Base-by-base conservation (phyloP, 2,329 filamentous ascomycete genomes). In the Sclerotinia borealis region DNA sequence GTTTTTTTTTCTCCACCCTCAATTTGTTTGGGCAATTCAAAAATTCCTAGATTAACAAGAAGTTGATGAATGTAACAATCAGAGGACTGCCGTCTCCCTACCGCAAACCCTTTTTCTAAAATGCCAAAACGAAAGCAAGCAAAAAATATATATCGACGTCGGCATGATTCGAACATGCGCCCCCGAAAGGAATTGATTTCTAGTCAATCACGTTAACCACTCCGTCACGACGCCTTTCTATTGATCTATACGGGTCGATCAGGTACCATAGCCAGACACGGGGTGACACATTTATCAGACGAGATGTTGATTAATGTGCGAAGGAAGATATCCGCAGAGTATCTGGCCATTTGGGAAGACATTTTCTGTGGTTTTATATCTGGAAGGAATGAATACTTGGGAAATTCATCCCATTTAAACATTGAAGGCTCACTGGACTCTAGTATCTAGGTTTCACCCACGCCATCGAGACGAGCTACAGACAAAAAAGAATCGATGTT, bases 181-280 rank as follows among this genome's bases (percentile, higher is more conserved):
- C 52, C 52, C 52, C 52, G 52, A 56, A 56, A 56, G 52, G 52
- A 56, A 56, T 56, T 56, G 52, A 56, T 56, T 56, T 56, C 52
- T 56, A 56, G 52, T 56, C 52, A 56, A 56, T 56, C 52, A 56
- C 52, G 52, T 56, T 56, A 56, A 56, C 52, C 52, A 56, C 52
- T 56, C 52, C 52, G 52, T 56, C 37, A 56, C 52, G 52, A 56
- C 52, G 52, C 37, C 39, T 34, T 27, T 15, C n/a, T 8, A 2
- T 15, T 47, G 5, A 5, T 11, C 2, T 17, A 45, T 15, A 13
- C 0, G 2, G 4, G 3, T 25, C 13, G 3, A 6, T 25, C 2
- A 47, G 6, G 13, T 47, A 15, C 5, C 7, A 13, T 31, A 9
- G 5, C 4, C 9, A 34, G 4, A 8, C 3, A 31, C 1, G 2